These are phyloP conservation scores for Gossypium bickii DNA, from an alignment of 345 rosid species.

Conservation along the genomic window DNA sequence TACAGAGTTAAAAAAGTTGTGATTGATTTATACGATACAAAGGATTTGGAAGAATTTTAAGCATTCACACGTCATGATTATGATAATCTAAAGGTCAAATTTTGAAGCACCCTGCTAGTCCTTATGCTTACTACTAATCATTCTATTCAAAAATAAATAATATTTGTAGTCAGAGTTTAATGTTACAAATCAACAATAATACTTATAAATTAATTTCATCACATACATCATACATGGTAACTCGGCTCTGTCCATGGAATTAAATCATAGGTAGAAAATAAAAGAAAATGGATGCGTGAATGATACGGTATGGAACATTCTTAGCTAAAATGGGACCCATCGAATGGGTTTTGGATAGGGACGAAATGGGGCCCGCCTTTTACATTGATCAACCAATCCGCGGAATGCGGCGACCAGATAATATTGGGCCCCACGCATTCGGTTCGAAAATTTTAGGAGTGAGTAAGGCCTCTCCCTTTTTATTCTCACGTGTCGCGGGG, in stretches of 20 bases:
- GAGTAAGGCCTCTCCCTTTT: background rate
- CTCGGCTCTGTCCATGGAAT: background rate
- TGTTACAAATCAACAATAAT: no score
- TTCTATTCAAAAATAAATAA: no score
- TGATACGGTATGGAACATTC: conserved; percentile 19
- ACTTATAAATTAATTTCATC: no score
- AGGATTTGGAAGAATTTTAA: no score
- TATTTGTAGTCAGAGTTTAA: no score
- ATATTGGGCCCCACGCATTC: conserved; percentile 12
- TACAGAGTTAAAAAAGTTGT: no score
- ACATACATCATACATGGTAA: background rate
- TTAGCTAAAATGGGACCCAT: background rate
- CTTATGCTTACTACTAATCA: no score
- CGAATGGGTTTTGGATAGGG: background rate
- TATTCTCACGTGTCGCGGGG: conserved; percentile 16
- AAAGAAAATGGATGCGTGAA: conserved; percentile 6
- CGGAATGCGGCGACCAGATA: conserved; percentile 29
- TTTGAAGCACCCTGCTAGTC: no score
- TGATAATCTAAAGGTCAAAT: no score
- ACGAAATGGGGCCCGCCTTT: conserved; percentile 5
- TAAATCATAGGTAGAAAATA: background rate
- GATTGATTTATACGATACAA: no score
- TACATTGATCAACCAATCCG: conserved; percentile 12
- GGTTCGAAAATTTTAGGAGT: background rate
- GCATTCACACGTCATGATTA: no score